Base-by-base conservation (phyloP, 306 rosid species). In the Dryas drummondii region DNA sequence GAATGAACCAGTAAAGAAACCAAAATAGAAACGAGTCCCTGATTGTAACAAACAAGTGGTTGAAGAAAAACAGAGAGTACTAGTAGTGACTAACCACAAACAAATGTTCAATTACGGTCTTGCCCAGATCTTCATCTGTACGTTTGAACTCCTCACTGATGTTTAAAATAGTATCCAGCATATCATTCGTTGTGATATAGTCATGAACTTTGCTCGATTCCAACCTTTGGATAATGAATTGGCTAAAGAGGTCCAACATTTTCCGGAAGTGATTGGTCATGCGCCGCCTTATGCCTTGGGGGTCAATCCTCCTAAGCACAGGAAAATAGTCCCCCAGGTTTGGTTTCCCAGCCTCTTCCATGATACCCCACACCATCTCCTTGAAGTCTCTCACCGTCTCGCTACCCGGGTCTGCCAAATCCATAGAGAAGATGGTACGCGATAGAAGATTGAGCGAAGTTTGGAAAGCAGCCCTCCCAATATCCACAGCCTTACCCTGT, bases 391-490 rank as follows among this genome's bases (percentile, higher is more conserved):
- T 78, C 0, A 79, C 83, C n/a, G 8, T 65, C 1, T 72, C 72
- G 0, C 85, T 81, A 45, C 48, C 48, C 1, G 42, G 60, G 1
- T 60, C 73, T 8, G 76, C 22, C 17, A 88, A 68, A 82, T 90
- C 93, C 14, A 62, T 45, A 0, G 89, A 86, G 54, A 80, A 86
- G 2, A 85, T 7, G 0, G 88, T 82, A 60, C 83, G 84, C 0
- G 88, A 90, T 12, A 88, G 6, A 82, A 83, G 4, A 32, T 86
- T 86, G 1, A 86, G 74, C 0, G 86, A 56, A 0, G 87, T 81
- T 41, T 26, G 75, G 75, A 85, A 90, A 67, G 80, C 90, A 0
- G 78, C 63, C 59, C 69, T 81, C 10, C 84, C 93, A 5, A 90
- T 66, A 45, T 90, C 77, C 6, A 90, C 73, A 0, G 71, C 75